Base-by-base conservation (phyloP, 345 rosid genomes). In the Aquilaria malaccensis region DNA sequence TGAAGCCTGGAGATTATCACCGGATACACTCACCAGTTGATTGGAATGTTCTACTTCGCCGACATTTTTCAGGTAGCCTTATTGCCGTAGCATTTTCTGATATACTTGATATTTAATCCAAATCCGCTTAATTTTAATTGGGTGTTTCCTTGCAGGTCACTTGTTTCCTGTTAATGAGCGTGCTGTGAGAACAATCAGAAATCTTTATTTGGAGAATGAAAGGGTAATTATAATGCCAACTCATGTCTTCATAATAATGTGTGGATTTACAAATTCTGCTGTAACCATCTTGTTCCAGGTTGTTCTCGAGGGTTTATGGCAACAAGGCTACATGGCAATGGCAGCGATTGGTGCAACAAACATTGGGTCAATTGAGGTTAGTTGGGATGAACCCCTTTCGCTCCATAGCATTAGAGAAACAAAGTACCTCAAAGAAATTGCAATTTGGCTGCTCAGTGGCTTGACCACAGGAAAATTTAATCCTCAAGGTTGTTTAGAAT, bases 271-370 rank as follows among this genome's bases (percentile, higher is more conserved):
- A 1, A 13, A 30, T 58, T 67, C 50, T 45, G 54, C 11, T 53
- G 15, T 33, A 49, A 50, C 31, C 56, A 13, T 33, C 50, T 11
- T 72, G 72, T 58, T 33, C 51, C 77, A 94, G 99, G 97, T 88
- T 70, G 96, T 94, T 52, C 96, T 94, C 56, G 96, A 88, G 76
- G 99, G 99, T 75, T 13, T 59, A 45, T 90, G 97, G 99, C 77
- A 83, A 76, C 81, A 83, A 78, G 97, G 97, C 30, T 87, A 75
- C 71, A 79, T 94, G 95, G 95, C 96, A 46, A 79, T 94, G 62
- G 97, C 91, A 52, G 99, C 97, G 33, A 70, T 94, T 62, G 99
- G 99, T 61, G 96, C 97, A 12, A 94, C 97, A 56, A 94, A 83
- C 77, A 83, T 90, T 71, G 99, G 99, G 41, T 94, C 99, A 4